Base-by-base conservation (phyloP, 1,284 basidiomycete genomes). In the Grifola frondosa region DNA sequence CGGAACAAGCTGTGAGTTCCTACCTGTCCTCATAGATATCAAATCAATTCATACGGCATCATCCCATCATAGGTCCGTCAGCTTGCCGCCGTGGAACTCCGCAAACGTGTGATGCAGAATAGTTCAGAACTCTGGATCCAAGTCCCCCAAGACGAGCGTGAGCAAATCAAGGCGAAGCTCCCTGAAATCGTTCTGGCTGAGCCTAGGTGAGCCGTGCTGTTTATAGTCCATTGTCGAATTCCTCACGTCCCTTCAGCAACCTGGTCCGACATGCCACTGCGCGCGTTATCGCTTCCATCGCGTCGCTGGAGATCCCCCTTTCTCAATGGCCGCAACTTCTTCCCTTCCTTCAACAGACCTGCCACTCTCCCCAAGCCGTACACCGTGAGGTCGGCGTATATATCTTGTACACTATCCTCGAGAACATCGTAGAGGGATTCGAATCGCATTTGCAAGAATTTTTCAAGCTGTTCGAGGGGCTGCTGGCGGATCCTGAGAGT, bases 11-110 rank as follows among this genome's bases (percentile, higher is more conserved):
- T 20, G 85, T 88, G 58, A 58, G 81, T 73, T 34, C 16, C 17
- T 15, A 28, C 7, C 12, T 20, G 30, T 29, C 20, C 19, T 16
- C 12, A 15, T 13, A 19, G 13, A 22, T 24, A 25, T 40, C 16
- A 2, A 26, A 13, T 40, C 6, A 33, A 34, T 48, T 31, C 29
- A 34, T 39, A 44, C 29, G 17, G 17, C 32, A 43, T 30, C 36
- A 28, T 41, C 30, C 34, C 23, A 13, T 22, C 48, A 28, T 52
- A 97, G 93, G 85, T 97, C 49, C 91, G 96, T 43, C 97, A 99
- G 82, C 81, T 99, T 17, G 91, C 95, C 37, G 93, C 95, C n/a
- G 95, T 99, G 46, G 97, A 99, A 72, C 77, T 98, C 61, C 79
- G 97, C 56, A 99, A 99, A 76, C 88, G 96, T 49, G 80, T 99